phyloP scores from a whole-genome alignment of 2,329 filamentous ascomycete species.

The Xylariaceae sp. region DNA sequence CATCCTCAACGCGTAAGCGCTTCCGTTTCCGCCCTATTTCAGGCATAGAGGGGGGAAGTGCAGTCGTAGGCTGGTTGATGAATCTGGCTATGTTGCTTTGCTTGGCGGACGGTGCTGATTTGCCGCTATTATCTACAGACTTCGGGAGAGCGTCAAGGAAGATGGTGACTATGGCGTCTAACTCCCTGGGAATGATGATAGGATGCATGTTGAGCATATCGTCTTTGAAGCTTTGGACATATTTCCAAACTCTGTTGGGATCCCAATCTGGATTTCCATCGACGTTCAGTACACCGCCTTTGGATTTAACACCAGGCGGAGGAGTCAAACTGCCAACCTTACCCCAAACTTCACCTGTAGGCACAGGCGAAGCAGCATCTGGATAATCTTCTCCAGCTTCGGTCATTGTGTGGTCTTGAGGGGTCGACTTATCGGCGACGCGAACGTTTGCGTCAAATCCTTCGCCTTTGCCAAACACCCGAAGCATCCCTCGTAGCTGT shows the following conservation, averaged over 20 bases:
- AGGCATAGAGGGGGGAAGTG: conserved; percentile 19
- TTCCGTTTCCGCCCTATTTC: conserved; percentile 48
- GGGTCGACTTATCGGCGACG: conserved; percentile 40
- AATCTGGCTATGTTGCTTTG: conserved; percentile 25
- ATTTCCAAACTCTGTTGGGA: conserved; percentile 43
- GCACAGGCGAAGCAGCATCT: conserved; percentile 50
- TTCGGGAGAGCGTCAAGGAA: conserved; percentile 47
- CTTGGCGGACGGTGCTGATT: conserved; percentile 8
- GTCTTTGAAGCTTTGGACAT: conserved; percentile 54
- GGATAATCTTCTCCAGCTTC: conserved; percentile 41
- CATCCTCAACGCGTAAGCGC: conserved; percentile 40
- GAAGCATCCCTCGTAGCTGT: conserved; percentile 66
- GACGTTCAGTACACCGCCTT: conserved; percentile 33
- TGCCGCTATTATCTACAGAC: conserved; percentile 8
- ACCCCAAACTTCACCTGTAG: conserved; percentile 53
- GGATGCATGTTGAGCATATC: conserved; percentile 64
- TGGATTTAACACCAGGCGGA: conserved; percentile 31
- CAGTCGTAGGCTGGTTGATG: conserved; percentile 19
- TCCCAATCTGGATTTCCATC: conserved; percentile 54
- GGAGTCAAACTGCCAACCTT: conserved; percentile 50
- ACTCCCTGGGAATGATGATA: conserved; percentile 50
- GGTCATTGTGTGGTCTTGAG: conserved; percentile 30
- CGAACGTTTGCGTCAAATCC: conserved; percentile 53
- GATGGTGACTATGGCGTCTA: conserved; percentile 48
- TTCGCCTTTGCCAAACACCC: conserved; percentile 76